Percentiles rank a stretch among this genome's conserved stretches.
Evolutionary conservation across 2,329 filamentous ascomycete genomes (phyloP).

Genomic region (Corinectria fuckeliana): DNA sequence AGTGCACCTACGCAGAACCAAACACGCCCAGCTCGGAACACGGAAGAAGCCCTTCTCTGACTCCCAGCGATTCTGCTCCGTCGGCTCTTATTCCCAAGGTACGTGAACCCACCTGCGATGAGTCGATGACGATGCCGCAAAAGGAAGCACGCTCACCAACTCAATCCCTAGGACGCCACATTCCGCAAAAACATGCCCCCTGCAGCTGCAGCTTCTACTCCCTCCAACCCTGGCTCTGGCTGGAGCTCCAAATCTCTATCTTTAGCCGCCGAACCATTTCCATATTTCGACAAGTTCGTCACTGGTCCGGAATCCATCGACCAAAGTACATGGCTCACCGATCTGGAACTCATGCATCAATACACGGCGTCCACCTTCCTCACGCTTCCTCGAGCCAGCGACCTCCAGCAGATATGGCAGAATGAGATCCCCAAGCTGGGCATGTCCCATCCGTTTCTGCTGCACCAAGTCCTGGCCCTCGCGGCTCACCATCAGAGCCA

Average conservation of each 20-base stretch:
- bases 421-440: constrained; percentile 36
- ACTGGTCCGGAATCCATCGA: constrained; percentile 22
- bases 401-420: constrained; percentile 42
- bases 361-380: constrained; percentile 40
- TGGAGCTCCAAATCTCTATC: constrained; percentile 12
- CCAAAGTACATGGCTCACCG: constrained; percentile 40
- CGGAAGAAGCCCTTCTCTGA: constrained; percentile 6
- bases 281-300: constrained; percentile 34
- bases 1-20: constrained; percentile 40
- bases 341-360: constrained; percentile 47
- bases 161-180: neutral
- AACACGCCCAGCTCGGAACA: constrained; percentile 9
- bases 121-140: too few species aligned
- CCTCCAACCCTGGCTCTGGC: neutral
- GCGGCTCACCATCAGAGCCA: constrained; percentile 41
- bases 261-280: constrained; percentile 24
- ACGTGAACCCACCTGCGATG: neutral
- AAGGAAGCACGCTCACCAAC: neutral
- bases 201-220: neutral
- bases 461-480: constrained; percentile 43
- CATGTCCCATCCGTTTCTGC: constrained; percentile 36
- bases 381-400: constrained; percentile 40
- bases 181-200: neutral
- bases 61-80: constrained; percentile 10
- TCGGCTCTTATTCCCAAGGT: neutral